Percentiles rank a stretch among this genome's conserved stretches.
Evolutionary conservation across 1,284 basidiomycete genomes (phyloP).

Genomic region (Lignosus rhinocerotis): DNA sequence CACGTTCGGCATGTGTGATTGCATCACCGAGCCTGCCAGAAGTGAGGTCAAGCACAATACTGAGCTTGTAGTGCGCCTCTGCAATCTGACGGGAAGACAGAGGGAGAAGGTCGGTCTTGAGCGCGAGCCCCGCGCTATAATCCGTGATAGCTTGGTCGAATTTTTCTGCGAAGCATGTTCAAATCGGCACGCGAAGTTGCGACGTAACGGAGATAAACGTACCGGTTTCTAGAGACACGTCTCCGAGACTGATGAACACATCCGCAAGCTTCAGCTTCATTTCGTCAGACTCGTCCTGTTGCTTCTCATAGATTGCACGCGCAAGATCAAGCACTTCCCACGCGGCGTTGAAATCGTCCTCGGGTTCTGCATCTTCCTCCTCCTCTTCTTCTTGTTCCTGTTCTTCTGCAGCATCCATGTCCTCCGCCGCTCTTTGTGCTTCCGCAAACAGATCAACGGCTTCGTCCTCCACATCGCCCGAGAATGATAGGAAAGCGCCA

Average conservation of each 20-base stretch:
- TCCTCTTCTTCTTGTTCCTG: constrained; percentile 53
- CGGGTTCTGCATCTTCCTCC: constrained; percentile 71
- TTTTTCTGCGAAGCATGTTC: constrained; percentile 62
- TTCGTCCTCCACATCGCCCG: constrained; percentile 67
- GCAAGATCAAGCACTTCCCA: constrained; percentile 93
- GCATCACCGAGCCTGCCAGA: constrained; percentile 79
- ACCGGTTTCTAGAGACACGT: constrained; percentile 91
- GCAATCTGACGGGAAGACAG: constrained; percentile 83
- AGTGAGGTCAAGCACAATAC: constrained; percentile 85
- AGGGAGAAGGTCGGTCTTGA: constrained; percentile 75
- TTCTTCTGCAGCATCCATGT: constrained; percentile 45
- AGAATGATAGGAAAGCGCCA: constrained; percentile 70
- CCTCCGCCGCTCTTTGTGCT: constrained; percentile 46
- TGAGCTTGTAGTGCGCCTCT: constrained; percentile 88
- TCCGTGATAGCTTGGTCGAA: constrained; percentile 89
- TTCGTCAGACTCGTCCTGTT: constrained; percentile 56
- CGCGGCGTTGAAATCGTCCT: constrained; percentile 93
- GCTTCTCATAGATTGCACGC: constrained; percentile 77
- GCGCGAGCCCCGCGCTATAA: constrained; percentile 70
- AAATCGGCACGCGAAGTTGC: not conserved
- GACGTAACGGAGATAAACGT: constrained; percentile 23
- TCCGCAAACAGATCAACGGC: constrained; percentile 66
- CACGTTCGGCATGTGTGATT: constrained; percentile 76
- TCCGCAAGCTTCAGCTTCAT: constrained; percentile 79
- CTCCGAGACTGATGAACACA: constrained; percentile 81